Percentiles rank a stretch among this genome's conserved stretches.
Evolutionary conservation across 1,139 yeast genomes (phyloP).

Genomic region (Taphrina wiesneri): DNA sequence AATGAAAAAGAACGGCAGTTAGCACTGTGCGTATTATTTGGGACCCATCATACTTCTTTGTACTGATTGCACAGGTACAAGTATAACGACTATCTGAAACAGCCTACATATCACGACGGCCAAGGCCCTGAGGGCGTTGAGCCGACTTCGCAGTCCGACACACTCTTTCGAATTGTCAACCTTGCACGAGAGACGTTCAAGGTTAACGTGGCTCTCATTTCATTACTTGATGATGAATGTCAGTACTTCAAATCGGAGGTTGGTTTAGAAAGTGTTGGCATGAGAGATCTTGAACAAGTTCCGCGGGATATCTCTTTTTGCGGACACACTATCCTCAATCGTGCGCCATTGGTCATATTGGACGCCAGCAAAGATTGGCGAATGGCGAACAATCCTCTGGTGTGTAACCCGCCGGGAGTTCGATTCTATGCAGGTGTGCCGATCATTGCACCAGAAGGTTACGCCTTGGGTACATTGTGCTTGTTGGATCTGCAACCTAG

Average conservation of each 20-base stretch:
- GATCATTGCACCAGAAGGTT: slow-evolving; percentile 36
- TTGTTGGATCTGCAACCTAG: slow-evolving; percentile 38
- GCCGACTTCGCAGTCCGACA: slow-evolving; percentile 18
- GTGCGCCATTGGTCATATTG: slow-evolving; percentile 38
- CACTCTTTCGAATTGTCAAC: slow-evolving; percentile 31
- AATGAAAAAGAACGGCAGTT: slow-evolving; percentile 29
- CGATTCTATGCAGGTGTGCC: slow-evolving; percentile 41
- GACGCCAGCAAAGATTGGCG: slow-evolving; percentile 40
- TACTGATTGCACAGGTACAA: slow-evolving; percentile 17
- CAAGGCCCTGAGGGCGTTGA: slow-evolving; percentile 18
- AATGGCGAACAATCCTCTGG: slow-evolving; percentile 38
- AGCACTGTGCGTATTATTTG: neutral
- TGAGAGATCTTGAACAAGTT: slow-evolving; percentile 29
- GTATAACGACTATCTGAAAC: slow-evolving; percentile 9
- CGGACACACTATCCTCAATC: slow-evolving; percentile 38
- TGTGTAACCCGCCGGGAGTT: slow-evolving; percentile 36
- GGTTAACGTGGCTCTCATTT: slow-evolving; percentile 26
- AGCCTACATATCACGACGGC: slow-evolving; percentile 27
- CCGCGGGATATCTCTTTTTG: slow-evolving; percentile 39
- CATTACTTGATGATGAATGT: slow-evolving; percentile 28
- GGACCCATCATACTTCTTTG: neutral
- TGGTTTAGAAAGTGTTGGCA: slow-evolving; percentile 21
- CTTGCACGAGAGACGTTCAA: slow-evolving; percentile 30
- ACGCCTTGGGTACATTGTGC: slow-evolving; percentile 39
- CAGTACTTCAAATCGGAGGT: slow-evolving; percentile 35